phyloP scores from a whole-genome alignment of 805 yeast species.

The Kazachstania viticola region DNA sequence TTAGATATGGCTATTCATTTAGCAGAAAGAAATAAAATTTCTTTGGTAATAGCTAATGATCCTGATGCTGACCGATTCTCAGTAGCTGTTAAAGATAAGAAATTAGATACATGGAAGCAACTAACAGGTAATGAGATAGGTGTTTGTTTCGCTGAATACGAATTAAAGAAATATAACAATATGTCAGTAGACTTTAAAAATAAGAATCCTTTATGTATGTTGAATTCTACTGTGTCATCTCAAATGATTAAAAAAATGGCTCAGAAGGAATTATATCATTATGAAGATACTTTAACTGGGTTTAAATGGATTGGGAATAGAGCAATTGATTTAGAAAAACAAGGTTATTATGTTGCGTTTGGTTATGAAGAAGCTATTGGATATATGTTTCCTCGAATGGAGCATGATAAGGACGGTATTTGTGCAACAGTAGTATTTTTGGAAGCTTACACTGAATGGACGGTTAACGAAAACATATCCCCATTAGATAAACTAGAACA shows the following conservation, averaged over 20 bases:
- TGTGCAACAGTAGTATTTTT: slow-evolving; percentile 67
- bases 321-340: slow-evolving; percentile 55
- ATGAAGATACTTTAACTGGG: slow-evolving; percentile 81
- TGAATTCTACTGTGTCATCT: slow-evolving; percentile 89
- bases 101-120: slow-evolving; percentile 50
- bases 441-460: slow-evolving; percentile 52
- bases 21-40: slow-evolving; percentile 37
- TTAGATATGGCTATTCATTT: slow-evolving; percentile 52
- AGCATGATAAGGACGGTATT: slow-evolving; percentile 87
- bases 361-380: slow-evolving; percentile 96
- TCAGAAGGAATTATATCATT: slow-evolving; percentile 42
- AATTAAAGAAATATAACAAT: slow-evolving; percentile 29
- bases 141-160: slow-evolving; percentile 61
- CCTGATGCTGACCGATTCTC: slow-evolving; percentile 97
- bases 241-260: slow-evolving; percentile 70
- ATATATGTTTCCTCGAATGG: slow-evolving; percentile 68
- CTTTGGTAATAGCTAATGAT: slow-evolving; percentile 75
- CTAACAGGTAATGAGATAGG: slow-evolving; percentile 90
- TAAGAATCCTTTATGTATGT: slow-evolving; percentile 36
- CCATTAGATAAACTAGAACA: slow-evolving; percentile 38
- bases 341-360: slow-evolving; percentile 68
- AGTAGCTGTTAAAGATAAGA: slow-evolving; percentile 45
- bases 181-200: slow-evolving; percentile 17
- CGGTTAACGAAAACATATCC: slow-evolving; percentile 14
- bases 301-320: slow-evolving; percentile 95